These are phyloP conservation scores for Annulohypoxylon nitens DNA, from an alignment of 495 filamentous ascomycete genomes.

Conservation along the genomic window DNA sequence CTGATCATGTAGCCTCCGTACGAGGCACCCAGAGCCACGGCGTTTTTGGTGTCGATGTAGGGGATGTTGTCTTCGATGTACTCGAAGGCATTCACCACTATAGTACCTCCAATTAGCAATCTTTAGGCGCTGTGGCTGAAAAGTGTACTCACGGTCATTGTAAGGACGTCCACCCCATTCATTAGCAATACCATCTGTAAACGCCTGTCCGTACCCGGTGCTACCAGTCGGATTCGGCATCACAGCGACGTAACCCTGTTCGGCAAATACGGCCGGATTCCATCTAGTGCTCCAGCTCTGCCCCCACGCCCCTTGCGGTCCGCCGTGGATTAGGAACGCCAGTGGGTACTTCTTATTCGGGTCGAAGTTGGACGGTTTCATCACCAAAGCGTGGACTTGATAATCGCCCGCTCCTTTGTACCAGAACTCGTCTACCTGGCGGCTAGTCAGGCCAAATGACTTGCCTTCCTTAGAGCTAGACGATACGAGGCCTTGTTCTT, in stretches of 20 bases:
- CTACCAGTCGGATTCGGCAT: slow-evolving; percentile 90
- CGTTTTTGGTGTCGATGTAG: slow-evolving; percentile 81
- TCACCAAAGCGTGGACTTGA: slow-evolving; percentile 80
- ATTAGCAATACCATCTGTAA: slow-evolving; percentile 80
- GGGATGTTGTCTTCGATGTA: slow-evolving; percentile 76
- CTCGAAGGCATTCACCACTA: slow-evolving; percentile 80
- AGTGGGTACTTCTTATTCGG: slow-evolving; percentile 81
- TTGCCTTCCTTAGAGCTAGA: slow-evolving; percentile 77
- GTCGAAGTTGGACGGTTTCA: slow-evolving; percentile 86
- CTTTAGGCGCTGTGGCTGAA: too few relatives aligned
- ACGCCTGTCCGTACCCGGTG: slow-evolving; percentile 85
- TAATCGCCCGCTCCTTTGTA: slow-evolving; percentile 66
- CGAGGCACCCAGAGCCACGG: slow-evolving; percentile 84
- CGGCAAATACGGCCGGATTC: slow-evolving; percentile 92
- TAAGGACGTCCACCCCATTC: slow-evolving; percentile 87
- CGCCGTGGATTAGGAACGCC: slow-evolving; percentile 87
- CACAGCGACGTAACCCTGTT: slow-evolving; percentile 90
- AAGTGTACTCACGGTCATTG: slow-evolving; percentile 63
- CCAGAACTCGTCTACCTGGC: slow-evolving; percentile 79
- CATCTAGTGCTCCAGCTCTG: slow-evolving; percentile 89
- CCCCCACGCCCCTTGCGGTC: slow-evolving; percentile 86
- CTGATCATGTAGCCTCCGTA: slow-evolving; percentile 93
- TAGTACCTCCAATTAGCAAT: slow-evolving; percentile 4
- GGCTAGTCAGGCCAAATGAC: slow-evolving; percentile 73
- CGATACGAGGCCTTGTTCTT: slow-evolving; percentile 65